phyloP scores from a whole-genome alignment of 1,284 basidiomycete species.

The Clitocybe nebularis region DNA sequence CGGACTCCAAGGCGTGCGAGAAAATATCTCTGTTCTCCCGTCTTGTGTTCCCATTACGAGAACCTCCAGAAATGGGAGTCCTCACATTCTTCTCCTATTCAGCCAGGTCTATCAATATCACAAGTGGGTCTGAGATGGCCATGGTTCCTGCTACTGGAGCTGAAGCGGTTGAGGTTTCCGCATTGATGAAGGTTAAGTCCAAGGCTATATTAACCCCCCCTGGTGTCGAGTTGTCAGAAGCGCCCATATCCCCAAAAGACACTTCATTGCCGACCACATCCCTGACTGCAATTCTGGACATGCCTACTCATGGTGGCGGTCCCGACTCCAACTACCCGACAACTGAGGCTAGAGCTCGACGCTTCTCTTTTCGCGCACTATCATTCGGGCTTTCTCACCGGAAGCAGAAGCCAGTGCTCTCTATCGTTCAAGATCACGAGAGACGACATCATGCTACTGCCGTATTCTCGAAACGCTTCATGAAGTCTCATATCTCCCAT shows the following conservation, averaged over 20 bases:
- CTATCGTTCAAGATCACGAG: conserved; percentile 35
- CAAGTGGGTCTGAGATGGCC: not conserved
- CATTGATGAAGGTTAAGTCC: too few relatives aligned
- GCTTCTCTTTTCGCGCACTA: conserved; percentile 14
- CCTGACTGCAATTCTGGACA: not conserved
- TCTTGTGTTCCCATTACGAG: too few relatives aligned
- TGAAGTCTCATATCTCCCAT: conserved; percentile 29
- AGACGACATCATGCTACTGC: conserved; percentile 33
- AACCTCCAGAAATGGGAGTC: conserved; percentile 7
- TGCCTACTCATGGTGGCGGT: not conserved
- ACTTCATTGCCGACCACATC: not conserved
- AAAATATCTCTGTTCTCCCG: too few relatives aligned
- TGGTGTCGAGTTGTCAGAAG: not conserved
- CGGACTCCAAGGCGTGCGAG: too few relatives aligned
- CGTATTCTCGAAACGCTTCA: conserved; percentile 30
- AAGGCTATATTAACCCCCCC: not conserved
- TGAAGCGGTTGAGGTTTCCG: not conserved
- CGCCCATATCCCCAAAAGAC: not conserved
- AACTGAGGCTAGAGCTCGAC: conserved; percentile 16
- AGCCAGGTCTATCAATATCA: conserved; percentile 4
- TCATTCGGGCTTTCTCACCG: conserved; percentile 3
- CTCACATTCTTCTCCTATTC: conserved; percentile 13
- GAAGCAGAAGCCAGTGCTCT: conserved; percentile 31
- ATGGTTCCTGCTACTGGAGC: not conserved
- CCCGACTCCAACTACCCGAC: not conserved